Base-by-base conservation (phyloP, 1,284 basidiomycete species). In the Irpex sp. region DNA sequence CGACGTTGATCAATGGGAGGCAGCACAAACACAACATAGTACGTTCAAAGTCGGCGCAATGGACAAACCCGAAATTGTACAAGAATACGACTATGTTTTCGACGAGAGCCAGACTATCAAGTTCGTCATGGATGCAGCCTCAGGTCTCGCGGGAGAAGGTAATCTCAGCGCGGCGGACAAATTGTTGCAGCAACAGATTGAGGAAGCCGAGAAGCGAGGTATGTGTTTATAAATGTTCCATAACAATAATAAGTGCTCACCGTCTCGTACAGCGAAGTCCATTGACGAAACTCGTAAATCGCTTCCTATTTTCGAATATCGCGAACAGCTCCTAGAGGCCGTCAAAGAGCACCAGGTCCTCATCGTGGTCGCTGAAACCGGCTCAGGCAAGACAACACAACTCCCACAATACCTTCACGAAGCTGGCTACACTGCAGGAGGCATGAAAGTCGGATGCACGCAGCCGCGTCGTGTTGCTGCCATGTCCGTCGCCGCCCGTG, bases 401-500 rank as follows among this genome's bases (percentile, higher is more conserved):
- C 81, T 99, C 7, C 96, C 97, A 0, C 97, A 99, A 74, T 99
- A 98, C 74, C 86, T 99, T 4, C 94, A 98, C 74, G 97, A 99
- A 80, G 95, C 95, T 1, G 97, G 97, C 1, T 99, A 94, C 77
- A 97, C 94, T 3, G 84, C 88, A 19, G 85, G 87, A 67, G 96
- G 97, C 5, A 80, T 87, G 75, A 98, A 96, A 75, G 84, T 99
- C 39, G 97, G 96, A 0, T 99, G 97, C 73, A 99, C 97, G 0
- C 97, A 99, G 76, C 97, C 97, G 39, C 92, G 97, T 71, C 93
- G 97, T 67, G 97, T 99, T 11, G 97, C 97, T 3, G 97, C 97
- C 36, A 99, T 99, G 97, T 97, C 94, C 54, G 97, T 99, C 57
- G 97, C 97, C 1, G 95, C 95, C 4, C 95, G 97, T 79, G 97